These are phyloP conservation scores for Pseudogymnoascus pannorum DNA, from an alignment of 2,329 filamentous ascomycete species.

Conservation along the genomic window DNA sequence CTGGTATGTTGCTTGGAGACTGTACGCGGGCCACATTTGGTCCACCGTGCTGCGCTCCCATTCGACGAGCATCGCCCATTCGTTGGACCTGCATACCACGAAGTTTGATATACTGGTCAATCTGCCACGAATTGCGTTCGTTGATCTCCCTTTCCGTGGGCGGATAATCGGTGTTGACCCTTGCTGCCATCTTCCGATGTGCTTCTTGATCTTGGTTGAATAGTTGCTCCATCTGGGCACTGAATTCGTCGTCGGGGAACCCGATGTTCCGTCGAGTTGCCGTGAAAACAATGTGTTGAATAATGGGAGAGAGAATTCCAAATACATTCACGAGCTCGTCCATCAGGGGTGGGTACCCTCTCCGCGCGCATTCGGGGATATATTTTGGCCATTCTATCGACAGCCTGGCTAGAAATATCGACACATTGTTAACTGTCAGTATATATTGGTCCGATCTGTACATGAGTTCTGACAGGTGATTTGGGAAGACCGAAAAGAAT, in stretches of 20 bases:
- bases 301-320: conserved; percentile 39
- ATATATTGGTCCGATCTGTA: conserved; percentile 29
- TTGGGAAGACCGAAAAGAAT: conserved; percentile 44
- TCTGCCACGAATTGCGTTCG: conserved; percentile 20
- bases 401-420: conserved; percentile 39
- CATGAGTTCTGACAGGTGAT: conserved; percentile 24
- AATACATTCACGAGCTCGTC: conserved; percentile 46
- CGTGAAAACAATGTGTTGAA: conserved; percentile 49
- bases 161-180: conserved; percentile 21
- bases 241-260: conserved; percentile 30
- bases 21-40: background rate
- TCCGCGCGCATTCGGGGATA: conserved; percentile 29
- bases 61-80: background rate
- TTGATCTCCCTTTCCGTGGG: conserved; percentile 22
- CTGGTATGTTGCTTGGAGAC: background rate
- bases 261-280: conserved; percentile 42
- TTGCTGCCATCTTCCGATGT: conserved; percentile 24
- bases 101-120: conserved; percentile 18
- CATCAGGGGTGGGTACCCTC: conserved; percentile 47
- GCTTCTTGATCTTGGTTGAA: conserved; percentile 32
- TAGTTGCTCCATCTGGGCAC: conserved; percentile 29
- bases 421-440: conserved; percentile 30
- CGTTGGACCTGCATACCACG: conserved; percentile 13
- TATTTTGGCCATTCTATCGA: conserved; percentile 34
- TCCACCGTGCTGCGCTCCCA: background rate